Percentiles rank a stretch among this genome's conserved stretches.
phyloP scores from a whole-genome alignment of 1,284 basidiomycete species.

The Baeospora myosura region DNA sequence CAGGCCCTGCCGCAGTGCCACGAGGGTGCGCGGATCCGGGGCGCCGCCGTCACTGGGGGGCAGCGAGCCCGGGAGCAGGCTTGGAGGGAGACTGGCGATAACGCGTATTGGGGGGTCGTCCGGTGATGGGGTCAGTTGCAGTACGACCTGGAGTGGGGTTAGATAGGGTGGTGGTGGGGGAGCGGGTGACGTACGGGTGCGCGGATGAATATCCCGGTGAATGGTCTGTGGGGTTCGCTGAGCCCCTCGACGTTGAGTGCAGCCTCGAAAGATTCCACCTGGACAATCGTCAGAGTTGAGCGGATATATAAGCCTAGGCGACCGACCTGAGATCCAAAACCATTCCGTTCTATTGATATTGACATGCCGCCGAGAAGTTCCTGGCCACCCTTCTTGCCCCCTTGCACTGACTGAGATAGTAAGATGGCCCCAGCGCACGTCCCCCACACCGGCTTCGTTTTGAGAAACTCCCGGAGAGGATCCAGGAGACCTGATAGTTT shows the following conservation, averaged over 20 bases:
- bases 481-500: constrained; percentile 74
- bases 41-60: constrained; percentile 24
- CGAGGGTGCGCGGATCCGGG: constrained; percentile 60
- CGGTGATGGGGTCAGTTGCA: constrained; percentile 34
- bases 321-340: constrained; percentile 76
- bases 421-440: constrained; percentile 97
- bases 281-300: constrained; percentile 5
- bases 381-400: constrained; percentile 83
- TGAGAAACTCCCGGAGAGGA: constrained; percentile 67
- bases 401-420: constrained; percentile 66
- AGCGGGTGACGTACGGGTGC: constrained; percentile 60
- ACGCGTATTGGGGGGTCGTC: constrained; percentile 51
- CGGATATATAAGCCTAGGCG: background rate
- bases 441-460: constrained; percentile 81
- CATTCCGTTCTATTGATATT: constrained; percentile 81
- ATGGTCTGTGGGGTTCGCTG: constrained; percentile 53
- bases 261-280: constrained; percentile 89
- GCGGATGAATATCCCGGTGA: constrained; percentile 90
- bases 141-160: constrained; percentile 46
- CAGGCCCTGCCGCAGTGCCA: constrained; percentile 81
- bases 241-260: constrained; percentile 64
- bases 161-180: background rate
- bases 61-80: constrained; percentile 48
- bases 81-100: constrained; percentile 66
- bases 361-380: constrained; percentile 82